phyloP scores from a whole-genome alignment of 768 basidiomycete genomes.

The Panaeolus cyanescens region DNA sequence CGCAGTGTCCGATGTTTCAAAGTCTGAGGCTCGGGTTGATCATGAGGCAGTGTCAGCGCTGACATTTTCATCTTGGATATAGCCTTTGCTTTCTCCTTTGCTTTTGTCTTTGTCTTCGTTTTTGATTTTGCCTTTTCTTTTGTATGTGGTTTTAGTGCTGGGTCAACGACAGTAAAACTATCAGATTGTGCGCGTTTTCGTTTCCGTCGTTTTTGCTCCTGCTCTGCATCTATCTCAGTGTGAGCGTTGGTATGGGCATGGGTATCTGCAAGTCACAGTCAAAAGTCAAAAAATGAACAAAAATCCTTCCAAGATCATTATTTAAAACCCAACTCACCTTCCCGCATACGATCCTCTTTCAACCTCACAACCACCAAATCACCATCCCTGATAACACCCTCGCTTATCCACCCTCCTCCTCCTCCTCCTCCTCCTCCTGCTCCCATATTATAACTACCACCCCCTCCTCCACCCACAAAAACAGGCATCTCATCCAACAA shows the following conservation, averaged over 20 bases:
- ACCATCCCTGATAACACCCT: slow-evolving; percentile 48
- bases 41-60: background rate
- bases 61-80: background rate
- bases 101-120: background rate
- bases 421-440: background rate
- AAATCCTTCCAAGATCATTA: background rate
- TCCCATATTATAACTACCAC: slow-evolving; percentile 30
- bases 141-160: too few relatives aligned
- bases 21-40: background rate
- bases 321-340: background rate
- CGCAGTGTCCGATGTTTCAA: background rate
- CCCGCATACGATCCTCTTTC: background rate
- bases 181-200: background rate
- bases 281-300: background rate
- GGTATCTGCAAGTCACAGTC: background rate
- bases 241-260: background rate
- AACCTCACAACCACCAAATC: slow-evolving; percentile 43
- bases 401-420: too few relatives aligned
- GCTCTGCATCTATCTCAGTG: background rate
- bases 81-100: background rate
- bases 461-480: slow-evolving; percentile 45
- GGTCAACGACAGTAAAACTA: background rate
- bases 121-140: background rate
- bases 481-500: slow-evolving; percentile 42
- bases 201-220: background rate